Conservation (phyloP, 164 flowering plant genomes). For the Malania oleifera region DNA sequence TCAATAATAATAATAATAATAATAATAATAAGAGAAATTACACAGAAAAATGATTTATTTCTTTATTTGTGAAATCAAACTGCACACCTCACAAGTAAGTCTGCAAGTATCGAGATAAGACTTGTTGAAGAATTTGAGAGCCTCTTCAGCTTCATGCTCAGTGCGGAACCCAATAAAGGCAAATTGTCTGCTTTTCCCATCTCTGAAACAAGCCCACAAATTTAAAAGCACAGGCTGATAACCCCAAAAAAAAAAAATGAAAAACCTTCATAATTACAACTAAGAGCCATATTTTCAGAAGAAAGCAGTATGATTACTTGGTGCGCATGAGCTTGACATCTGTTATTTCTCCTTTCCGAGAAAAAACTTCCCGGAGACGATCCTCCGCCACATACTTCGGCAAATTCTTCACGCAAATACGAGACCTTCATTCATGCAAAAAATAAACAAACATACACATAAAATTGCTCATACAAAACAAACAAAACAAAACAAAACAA, state of each 20-base stretch:
- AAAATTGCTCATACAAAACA: too few relatives aligned
- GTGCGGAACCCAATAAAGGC: constrained; percentile 84
- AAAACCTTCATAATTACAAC: not conserved
- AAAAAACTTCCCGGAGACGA: constrained; percentile 70
- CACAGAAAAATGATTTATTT: too few relatives aligned
- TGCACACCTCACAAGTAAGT: constrained; percentile 72
- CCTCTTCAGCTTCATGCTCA: constrained; percentile 68
- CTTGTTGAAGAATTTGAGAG: constrained; percentile 68
- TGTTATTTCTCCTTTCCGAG: constrained; percentile 89
- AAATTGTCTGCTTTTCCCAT: constrained; percentile 88
- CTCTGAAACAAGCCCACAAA: constrained; percentile 33
- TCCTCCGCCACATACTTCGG: constrained; percentile 68
- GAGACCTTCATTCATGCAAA: constrained; percentile 51
- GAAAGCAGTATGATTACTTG: constrained; percentile 26
- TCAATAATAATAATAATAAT: not conserved
- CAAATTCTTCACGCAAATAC: constrained; percentile 82
- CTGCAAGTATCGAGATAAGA: constrained; percentile 66
- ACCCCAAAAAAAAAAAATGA: not conserved
- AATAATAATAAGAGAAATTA: not conserved
- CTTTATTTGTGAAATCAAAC: not conserved
- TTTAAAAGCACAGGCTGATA: not conserved
- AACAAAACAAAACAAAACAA: too few relatives aligned
- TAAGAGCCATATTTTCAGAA: not conserved
- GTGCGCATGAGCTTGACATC: constrained; percentile 84
- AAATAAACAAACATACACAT: not conserved